Evolutionary conservation across 345 rosid species (phyloP).

Genomic region (Aethionema arabicum): DNA sequence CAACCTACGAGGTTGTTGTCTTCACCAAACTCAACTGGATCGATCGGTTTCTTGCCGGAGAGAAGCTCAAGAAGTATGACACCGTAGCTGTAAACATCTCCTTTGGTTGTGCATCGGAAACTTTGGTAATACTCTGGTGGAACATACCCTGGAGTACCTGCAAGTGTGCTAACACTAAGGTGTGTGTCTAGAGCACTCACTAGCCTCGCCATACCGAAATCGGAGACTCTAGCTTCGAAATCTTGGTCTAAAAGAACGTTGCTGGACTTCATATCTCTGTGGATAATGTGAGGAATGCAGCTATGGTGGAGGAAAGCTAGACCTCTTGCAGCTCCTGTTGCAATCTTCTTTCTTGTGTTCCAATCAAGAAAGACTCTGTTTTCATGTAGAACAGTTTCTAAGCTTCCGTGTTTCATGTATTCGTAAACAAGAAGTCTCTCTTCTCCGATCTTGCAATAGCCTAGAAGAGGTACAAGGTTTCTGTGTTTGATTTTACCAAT

Average conservation of each 20-base stretch:
- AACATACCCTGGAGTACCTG: conserved; percentile 94
- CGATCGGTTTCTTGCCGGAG: conserved; percentile 84
- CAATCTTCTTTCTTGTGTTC: conserved; percentile 77
- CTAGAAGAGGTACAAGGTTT: conserved; percentile 84
- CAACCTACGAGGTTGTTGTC: conserved; percentile 98
- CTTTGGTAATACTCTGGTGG: conserved; percentile 98
- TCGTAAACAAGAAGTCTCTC: conserved; percentile 93
- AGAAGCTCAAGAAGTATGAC: conserved; percentile 87
- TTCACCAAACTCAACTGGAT: conserved; percentile 78
- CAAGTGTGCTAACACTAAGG: conserved; percentile 88
- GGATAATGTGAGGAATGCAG: conserved; percentile 87
- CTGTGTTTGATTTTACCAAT: conserved; percentile 92
- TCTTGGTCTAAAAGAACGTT: conserved; percentile 87
- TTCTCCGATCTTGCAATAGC: conserved; percentile 86
- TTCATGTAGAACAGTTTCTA: conserved; percentile 78
- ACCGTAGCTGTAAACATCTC: conserved; percentile 93
- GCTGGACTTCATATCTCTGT: conserved; percentile 98
- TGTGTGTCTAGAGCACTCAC: conserved; percentile 89
- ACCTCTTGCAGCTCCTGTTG: conserved; percentile 87
- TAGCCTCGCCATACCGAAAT: conserved; percentile 96
- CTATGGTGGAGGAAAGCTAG: conserved; percentile 88
- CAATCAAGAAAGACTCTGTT: conserved; percentile 67
- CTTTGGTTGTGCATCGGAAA: conserved; percentile 76
- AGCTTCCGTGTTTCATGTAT: conserved; percentile 90
- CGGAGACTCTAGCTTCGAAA: conserved; percentile 80